phyloP scores from a whole-genome alignment of 805 yeast species.

The Candida ponderosae region DNA sequence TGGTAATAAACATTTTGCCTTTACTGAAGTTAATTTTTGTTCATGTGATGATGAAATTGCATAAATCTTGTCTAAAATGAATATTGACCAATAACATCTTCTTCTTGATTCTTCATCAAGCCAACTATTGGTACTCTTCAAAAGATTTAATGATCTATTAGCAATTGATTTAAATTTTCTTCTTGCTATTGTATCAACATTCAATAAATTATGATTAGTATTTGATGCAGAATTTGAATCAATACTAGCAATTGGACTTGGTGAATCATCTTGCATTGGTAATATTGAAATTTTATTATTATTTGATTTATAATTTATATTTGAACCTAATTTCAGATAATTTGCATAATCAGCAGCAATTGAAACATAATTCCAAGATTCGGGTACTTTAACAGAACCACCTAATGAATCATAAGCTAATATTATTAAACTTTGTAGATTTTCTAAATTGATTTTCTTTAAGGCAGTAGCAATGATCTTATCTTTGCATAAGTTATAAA shows the following conservation, averaged over 20 bases:
- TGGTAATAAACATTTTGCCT: constrained; percentile 12
- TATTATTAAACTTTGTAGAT: constrained; percentile 13
- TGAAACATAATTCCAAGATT: constrained; percentile 19
- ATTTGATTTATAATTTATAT: too few species aligned
- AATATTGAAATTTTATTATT: constrained; percentile 8
- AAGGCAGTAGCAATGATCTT: constrained; percentile 12
- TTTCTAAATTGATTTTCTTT: constrained; percentile 14
- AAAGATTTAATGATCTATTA: constrained; percentile 10
- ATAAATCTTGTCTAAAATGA: constrained; percentile 15
- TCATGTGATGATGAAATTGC: constrained; percentile 18
- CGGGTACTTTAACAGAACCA: constrained; percentile 17
- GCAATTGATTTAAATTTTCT: constrained; percentile 11
- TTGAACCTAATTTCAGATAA: constrained; percentile 14
- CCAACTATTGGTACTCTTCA: constrained; percentile 15
- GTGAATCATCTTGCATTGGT: constrained; percentile 10
- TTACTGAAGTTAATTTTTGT: constrained; percentile 12
- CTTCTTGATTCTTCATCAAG: constrained; percentile 18
- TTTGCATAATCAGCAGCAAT: constrained; percentile 18
- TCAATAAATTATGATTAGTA: too few species aligned
- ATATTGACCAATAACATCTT: constrained; percentile 19
- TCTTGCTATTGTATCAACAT: constrained; percentile 9
- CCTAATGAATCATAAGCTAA: constrained; percentile 16
- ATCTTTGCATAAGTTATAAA: constrained; percentile 12
- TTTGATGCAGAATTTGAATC: constrained; percentile 7
- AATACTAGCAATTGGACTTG: constrained; percentile 10